Evolutionary conservation across 805 yeast genomes (phyloP), one percentile per base, ranked within the genome.

Genomic region (Candida methanosorbosa): DNA sequence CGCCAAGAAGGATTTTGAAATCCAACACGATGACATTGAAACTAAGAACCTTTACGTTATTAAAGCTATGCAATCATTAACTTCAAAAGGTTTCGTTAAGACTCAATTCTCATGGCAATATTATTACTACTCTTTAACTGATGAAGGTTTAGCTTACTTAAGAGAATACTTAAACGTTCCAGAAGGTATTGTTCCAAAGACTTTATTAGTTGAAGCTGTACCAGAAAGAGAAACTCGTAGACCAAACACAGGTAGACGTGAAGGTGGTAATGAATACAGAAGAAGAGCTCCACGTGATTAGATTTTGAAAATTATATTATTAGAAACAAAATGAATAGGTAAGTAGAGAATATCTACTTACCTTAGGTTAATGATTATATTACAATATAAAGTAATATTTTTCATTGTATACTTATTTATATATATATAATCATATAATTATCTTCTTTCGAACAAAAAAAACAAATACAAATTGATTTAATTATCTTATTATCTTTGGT

Each of bases 51-150:
- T 92, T 69, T 92, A 69, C 66, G 98, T 75, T 61, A 86, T 92
- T 80, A 92, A 92, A 82, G 97, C 99, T 64, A 81, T 92, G 70
- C 99, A 92, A 77, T 90, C 97, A 49, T 85, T 92, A 70, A 86
- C 95, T 64, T 92, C 98, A 48, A 86, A 82, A 72, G 99, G 99
- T 69, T 92, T 63, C 81, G 97, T 92, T 72, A 87, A 90, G 85
- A 92, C 99, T 60, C 97, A 87, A 75, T 92, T 90, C 82, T 90
- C 97, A 63, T 92, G 99, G 99, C 97, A 88, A 81, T 86, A 86
- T 81, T 92, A 92, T 78, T 92, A 92, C 95, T 92, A 92, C 94
- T 86, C 98, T 78, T 83, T 92, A 67, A 92, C 97, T 66, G 97
- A 92, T 66, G 96, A 85, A 73, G 99, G 99, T 81, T 90, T 92